Evolutionary conservation across 768 basidiomycete genomes (phyloP).

Genomic region (Imleria badia): DNA sequence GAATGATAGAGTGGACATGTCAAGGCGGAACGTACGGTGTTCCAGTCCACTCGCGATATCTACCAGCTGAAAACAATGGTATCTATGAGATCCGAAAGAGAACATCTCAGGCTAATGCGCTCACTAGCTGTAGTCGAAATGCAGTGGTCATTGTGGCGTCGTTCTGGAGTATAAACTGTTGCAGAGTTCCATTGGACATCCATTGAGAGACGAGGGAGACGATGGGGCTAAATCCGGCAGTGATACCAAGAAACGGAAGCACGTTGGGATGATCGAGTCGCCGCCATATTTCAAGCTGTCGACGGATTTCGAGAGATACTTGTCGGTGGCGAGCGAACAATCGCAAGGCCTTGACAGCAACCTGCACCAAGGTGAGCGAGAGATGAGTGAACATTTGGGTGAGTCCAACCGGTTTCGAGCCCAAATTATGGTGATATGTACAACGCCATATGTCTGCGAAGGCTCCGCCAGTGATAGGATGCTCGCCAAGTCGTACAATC

Average conservation of each 20-base stretch:
- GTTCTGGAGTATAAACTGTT: constrained; percentile 3
- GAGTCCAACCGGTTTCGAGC: not conserved
- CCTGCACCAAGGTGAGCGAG: not conserved
- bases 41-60: constrained; percentile 18
- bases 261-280: constrained; percentile 17
- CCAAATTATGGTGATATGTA: not conserved
- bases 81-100: not conserved
- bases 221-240: constrained; percentile 7
- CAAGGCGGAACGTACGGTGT: constrained; percentile 4
- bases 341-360: constrained; percentile 13
- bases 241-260: constrained; percentile 17
- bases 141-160: not conserved
- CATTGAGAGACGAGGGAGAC: constrained; percentile 12
- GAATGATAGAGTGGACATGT: not conserved
- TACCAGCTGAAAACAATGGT: constrained; percentile 2
- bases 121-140: constrained; percentile 9
- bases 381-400: not conserved
- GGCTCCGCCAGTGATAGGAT: constrained; percentile 1
- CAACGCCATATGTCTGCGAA: constrained; percentile 14
- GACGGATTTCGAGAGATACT: constrained; percentile 1
- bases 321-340: not conserved
- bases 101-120: not conserved
- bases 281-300: constrained; percentile 17
- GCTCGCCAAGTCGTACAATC: not conserved
- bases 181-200: constrained; percentile 11